Evolutionary conservation across 371 early-diverging fungal genomes (phyloP), one percentile per base, ranked within the genome.

Genomic region (Saksenaea vasiformis): DNA sequence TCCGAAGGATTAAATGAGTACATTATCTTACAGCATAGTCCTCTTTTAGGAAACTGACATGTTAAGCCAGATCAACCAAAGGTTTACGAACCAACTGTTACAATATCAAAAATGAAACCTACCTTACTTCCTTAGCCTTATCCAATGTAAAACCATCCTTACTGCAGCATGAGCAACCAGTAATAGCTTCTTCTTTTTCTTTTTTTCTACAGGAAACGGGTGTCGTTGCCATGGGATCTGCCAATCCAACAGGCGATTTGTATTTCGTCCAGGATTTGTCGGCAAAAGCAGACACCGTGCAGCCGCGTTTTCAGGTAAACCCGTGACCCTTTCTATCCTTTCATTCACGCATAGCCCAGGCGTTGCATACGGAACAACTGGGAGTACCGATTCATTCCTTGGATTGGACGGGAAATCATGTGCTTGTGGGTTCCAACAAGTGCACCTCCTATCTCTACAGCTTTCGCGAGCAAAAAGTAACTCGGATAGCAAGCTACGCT

Each of bases 181-280:
- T 24, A 31, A 14, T 44, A 70, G 71, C 35, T 54, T 55, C n/a
- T n/a, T n/a, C n/a, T n/a, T n/a, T n/a, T n/a, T n/a, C n/a, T n/a
- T n/a, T n/a, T n/a, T n/a, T n/a, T n/a, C 13, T 44, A 8, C 51
- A 47, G 51, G 51, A 47, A 10, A 47, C 22, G 24, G 69, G 68
- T 9, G 59, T 71, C 2, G 47, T 71, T 13, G 75, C 67, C 3
- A 47, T 80, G 11, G 72, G 77, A 0, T 80, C 80, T 0, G 75
- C 60, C 0, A 58, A 26, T 34, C 34, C 63, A 31, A 53, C 56
- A 10, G 65, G 68, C 15, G 54, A 60, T 22, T 56, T 75, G 5
- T 77, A 75, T 39, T 75, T 74, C 56, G 24, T 77, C n/a, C 60
- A 66, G 51, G 77, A 80, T 7, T 62, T 11, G 64, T 61, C 14